phyloP scores from a whole-genome alignment of 352 stramenopile species.

The Globisporangium viniferum region DNA sequence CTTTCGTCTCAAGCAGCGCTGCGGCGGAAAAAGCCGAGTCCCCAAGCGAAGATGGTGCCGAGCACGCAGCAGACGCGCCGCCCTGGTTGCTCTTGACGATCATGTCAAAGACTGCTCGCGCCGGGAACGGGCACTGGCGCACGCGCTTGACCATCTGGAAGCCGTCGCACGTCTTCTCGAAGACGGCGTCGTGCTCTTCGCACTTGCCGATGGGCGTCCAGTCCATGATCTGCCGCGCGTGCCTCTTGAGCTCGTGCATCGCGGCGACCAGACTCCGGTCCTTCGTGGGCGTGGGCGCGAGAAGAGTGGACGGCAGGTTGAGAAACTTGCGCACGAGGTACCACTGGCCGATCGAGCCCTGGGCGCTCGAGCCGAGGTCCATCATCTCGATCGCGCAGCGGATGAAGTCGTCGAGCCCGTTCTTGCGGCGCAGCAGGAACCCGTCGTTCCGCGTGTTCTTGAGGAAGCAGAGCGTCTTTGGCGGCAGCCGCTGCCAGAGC shows the following conservation, averaged over 20 bases:
- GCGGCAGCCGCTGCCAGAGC: conserved; percentile 53
- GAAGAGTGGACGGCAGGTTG: conserved; percentile 37
- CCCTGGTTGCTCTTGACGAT: conserved; percentile 40
- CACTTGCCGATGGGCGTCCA: conserved; percentile 34
- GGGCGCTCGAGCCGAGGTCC: conserved; percentile 34
- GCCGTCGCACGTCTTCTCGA: conserved; percentile 49
- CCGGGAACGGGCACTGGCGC: conserved; percentile 54
- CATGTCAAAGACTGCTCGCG: conserved; percentile 70
- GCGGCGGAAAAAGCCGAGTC: neutral
- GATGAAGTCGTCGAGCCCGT: conserved; percentile 67
- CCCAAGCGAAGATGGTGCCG: neutral
- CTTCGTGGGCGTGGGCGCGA: conserved; percentile 37
- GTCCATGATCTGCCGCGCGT: conserved; percentile 29
- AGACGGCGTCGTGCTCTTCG: conserved; percentile 48
- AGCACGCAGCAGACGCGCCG: no score
- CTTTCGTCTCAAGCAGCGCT: neutral
- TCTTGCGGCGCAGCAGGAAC: conserved; percentile 63
- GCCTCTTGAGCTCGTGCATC: conserved; percentile 51
- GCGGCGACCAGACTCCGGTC: conserved; percentile 48
- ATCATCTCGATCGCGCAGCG: conserved; percentile 57
- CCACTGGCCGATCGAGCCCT: conserved; percentile 59
- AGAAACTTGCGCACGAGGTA: conserved; percentile 69
- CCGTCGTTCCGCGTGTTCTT: conserved; percentile 34
- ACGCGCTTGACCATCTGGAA: conserved; percentile 73
- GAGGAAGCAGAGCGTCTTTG: conserved; percentile 65